phyloP scores from a whole-genome alignment of 1,284 basidiomycete genomes.

The Puccinia horiana region DNA sequence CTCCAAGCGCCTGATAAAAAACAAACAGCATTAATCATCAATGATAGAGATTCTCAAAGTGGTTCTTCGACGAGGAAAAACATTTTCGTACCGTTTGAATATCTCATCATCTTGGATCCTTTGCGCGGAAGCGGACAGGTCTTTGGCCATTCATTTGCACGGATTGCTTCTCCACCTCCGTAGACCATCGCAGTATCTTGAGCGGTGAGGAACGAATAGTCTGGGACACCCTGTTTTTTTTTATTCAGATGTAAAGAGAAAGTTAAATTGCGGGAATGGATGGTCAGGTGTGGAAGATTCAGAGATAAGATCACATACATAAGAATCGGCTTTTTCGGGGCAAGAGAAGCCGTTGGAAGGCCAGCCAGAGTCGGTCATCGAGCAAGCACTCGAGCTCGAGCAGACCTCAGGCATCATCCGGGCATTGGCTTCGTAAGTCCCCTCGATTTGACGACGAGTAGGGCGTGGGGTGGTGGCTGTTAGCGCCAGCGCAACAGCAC shows the following conservation, averaged over 20 bases:
- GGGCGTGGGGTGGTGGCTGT: neutral
- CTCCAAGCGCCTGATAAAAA: constrained; percentile 13
- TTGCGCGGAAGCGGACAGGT: neutral
- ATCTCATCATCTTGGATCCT: constrained; percentile 34
- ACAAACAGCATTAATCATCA: neutral
- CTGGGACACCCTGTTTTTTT: constrained; percentile 24
- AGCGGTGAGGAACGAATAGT: constrained; percentile 31
- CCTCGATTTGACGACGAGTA: neutral
- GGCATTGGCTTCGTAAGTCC: constrained; percentile 27
- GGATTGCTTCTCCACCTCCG: neutral
- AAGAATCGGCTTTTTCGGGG: neutral
- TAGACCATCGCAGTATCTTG: constrained; percentile 23
- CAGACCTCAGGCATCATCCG: constrained; percentile 14
- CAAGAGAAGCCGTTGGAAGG: constrained; percentile 21
- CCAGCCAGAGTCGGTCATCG: constrained; percentile 3
- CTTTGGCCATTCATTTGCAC: constrained; percentile 12
- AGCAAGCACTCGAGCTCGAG: constrained; percentile 11
- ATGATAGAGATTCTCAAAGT: too few species aligned
- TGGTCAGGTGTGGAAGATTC: neutral
- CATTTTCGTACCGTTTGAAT: constrained; percentile 16
- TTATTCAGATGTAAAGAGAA: too few species aligned
- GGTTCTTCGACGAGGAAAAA: neutral
- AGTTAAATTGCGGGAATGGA: neutral
- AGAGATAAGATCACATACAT: neutral
- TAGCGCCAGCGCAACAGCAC: neutral